Evolutionary conservation across 352 stramenopile genomes (phyloP), one percentile per base, ranked within the genome.

Genomic region (Pythium guiyangense): DNA sequence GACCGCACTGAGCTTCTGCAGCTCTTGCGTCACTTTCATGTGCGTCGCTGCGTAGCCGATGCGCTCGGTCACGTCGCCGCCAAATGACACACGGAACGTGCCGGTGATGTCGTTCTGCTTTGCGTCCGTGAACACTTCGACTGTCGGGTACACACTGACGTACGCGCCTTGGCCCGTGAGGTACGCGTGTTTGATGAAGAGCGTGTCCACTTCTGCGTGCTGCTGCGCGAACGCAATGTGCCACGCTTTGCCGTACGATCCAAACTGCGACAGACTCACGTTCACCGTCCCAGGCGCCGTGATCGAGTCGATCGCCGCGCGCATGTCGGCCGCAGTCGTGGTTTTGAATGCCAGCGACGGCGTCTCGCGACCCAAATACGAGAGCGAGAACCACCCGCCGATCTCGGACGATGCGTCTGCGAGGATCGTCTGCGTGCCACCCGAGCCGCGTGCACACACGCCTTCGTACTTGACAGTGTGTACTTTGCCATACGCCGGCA

Each of bases 371-470:
- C 74, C 76, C 37, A 86, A 68, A 62, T 98, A 98, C 6, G 75
- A 87, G 0, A 99, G 65, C 5, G 76, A 89, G 54, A 98, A 98
- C 25, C 75, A 89, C 0, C 96, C 96, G 15, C 82, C 83, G 12
- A 98, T 80, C 1, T 77, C 81, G 27, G 90, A 97, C 1, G 62
- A 54, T 2, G 73, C 84, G 27, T 91, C 81, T 0, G 73, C 84
- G 8, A 91, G 58, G 59, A 93, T 88, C 10, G 84, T 90, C 53
- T 93, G 84, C 1, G 75, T 78, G 1, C 74, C 77, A 26, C 52
- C 54, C 20, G 70, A 70, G 2, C 79, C 84, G 29, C 64, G 57
- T 1, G 66, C 73, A 53, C 84, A 93, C 6, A 61, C 15, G 0
- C 80, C 84, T 72, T 89, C 70, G 45, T 90, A 91, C 59, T 82